Evolutionary conservation across 2,329 filamentous ascomycete genomes (phyloP), one percentile per base, ranked within the genome.

Genomic region (Neofusicoccum cordaticola): DNA sequence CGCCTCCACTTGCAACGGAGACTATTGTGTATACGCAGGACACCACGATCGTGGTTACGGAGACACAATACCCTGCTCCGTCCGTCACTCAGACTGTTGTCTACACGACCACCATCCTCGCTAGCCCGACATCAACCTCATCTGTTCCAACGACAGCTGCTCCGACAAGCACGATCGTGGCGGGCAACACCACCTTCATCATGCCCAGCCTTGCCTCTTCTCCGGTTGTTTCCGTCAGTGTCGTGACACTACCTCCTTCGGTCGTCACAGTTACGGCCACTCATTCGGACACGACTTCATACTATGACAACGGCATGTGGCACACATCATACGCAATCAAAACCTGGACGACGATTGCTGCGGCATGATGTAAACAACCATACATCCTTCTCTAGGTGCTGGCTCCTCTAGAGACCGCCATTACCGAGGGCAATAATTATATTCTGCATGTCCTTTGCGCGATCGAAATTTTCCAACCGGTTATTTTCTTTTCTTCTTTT

Each of bases 231-330:
- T 50, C 58, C 6, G 27, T 51, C 7, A 62, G 58, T 6, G 19
- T 56, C 11, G 42, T 48, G 35, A 64, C 62, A 34, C 62, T 64
- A 8, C 61, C 66, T 41, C 66, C 75, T 41, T 67, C 75, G 13
- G 45, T 64, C 17, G 68, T 77, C 41, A 73, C 72, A 2, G 67
- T 74, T 13, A 71, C 74, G 2, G 66, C 69, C 27, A 65, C 68
- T n/a, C 52, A 56, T 9, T 66, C 68, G 7, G 69, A 64, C 8
- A 70, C 76, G 8, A 76, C 74, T 2, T 68, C 74, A 39, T 81
- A 78, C 71, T 81, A 81, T 64, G 79, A 81, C 64, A 69, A 79
- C 60, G 79, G 79, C n/a, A 68, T 78, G 69, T 81, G 79, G 79
- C 78, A 81, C 66, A 81, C 79, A 5, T 71, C 66, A 22, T 81